phyloP scores from a whole-genome alignment of 306 rosid species.

The Fragaria iinumae region DNA sequence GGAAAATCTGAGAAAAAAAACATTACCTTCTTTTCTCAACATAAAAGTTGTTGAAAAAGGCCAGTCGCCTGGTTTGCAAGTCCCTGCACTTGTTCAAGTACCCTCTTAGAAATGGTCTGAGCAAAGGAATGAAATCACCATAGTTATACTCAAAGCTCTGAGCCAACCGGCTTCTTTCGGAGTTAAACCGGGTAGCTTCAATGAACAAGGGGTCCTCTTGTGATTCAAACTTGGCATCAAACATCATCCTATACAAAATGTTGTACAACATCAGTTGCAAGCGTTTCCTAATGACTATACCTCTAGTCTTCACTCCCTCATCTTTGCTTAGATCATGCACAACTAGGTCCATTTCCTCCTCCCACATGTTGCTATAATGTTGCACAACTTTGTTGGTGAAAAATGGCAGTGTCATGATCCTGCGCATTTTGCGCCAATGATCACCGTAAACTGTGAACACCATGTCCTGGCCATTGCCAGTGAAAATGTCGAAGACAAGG shows the following conservation, averaged over 20 bases:
- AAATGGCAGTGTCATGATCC: conserved; percentile 78
- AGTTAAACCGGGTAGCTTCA: conserved; percentile 67
- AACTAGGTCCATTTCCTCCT: conserved; percentile 72
- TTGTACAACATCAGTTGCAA: conserved; percentile 74
- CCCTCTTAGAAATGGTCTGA: conserved; percentile 66
- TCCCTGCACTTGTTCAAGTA: conserved; percentile 80
- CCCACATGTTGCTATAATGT: conserved; percentile 70
- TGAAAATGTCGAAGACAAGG: conserved; percentile 74
- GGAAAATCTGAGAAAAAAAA: background rate
- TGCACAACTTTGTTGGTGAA: conserved; percentile 88
- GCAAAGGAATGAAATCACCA: conserved; percentile 86
- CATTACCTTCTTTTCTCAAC: conserved; percentile 63
- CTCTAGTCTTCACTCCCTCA: conserved; percentile 38
- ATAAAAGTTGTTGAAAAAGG: conserved; percentile 62
- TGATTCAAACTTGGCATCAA: conserved; percentile 72
- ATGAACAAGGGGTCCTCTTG: conserved; percentile 78
- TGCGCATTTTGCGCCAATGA: conserved; percentile 86
- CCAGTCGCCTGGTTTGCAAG: conserved; percentile 61
- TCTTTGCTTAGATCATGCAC: conserved; percentile 48
- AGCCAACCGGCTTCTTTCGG: conserved; percentile 76
- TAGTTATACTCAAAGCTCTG: conserved; percentile 89
- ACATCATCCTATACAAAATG: conserved; percentile 87
- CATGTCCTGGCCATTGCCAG: conserved; percentile 86
- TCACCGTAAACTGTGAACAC: conserved; percentile 74
- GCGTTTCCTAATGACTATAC: conserved; percentile 63